phyloP scores from a whole-genome alignment of 1,284 basidiomycete genomes.

The Vanrija sp. region DNA sequence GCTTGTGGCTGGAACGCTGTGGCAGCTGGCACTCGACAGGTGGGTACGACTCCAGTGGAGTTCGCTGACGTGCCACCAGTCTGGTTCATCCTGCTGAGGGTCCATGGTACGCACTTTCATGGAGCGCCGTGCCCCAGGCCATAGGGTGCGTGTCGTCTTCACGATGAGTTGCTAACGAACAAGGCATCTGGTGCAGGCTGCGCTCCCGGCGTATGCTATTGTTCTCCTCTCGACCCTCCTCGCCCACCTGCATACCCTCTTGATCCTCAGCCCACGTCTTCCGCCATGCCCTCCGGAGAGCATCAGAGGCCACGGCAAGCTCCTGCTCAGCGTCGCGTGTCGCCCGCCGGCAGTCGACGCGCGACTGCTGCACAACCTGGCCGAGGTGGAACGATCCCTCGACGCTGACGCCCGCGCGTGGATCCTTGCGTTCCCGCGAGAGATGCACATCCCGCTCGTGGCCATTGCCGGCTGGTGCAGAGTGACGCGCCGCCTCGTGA shows the following conservation, averaged over 20 bases:
- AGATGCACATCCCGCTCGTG: slow-evolving; percentile 10
- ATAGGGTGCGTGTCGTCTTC: slow-evolving; percentile 8
- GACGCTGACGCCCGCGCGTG: slow-evolving; percentile 1
- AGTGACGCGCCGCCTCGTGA: not conserved
- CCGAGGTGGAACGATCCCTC: not conserved
- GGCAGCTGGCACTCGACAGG: slow-evolving; percentile 36
- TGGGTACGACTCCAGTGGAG: slow-evolving; percentile 17
- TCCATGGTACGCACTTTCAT: not conserved
- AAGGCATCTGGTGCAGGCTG: not conserved
- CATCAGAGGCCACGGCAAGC: not conserved
- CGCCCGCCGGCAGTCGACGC: slow-evolving; percentile 4
- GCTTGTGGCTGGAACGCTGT: slow-evolving; percentile 21
- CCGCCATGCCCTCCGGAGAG: slow-evolving; percentile 11
- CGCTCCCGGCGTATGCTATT: slow-evolving; percentile 6
- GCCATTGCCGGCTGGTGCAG: slow-evolving; percentile 9
- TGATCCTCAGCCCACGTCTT: slow-evolving; percentile 3
- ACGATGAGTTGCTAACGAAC: not conserved
- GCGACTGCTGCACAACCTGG: not conserved
- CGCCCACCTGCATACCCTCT: slow-evolving; percentile 11
- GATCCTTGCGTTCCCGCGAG: slow-evolving; percentile 3
- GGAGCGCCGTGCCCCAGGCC: slow-evolving; percentile 5
- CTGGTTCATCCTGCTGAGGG: not conserved
- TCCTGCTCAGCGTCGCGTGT: not conserved
- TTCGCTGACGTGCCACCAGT: not conserved
- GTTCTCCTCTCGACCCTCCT: slow-evolving; percentile 6